Base-by-base conservation (phyloP, 2,329 filamentous ascomycete genomes). In the Neofusicoccum sp. region DNA sequence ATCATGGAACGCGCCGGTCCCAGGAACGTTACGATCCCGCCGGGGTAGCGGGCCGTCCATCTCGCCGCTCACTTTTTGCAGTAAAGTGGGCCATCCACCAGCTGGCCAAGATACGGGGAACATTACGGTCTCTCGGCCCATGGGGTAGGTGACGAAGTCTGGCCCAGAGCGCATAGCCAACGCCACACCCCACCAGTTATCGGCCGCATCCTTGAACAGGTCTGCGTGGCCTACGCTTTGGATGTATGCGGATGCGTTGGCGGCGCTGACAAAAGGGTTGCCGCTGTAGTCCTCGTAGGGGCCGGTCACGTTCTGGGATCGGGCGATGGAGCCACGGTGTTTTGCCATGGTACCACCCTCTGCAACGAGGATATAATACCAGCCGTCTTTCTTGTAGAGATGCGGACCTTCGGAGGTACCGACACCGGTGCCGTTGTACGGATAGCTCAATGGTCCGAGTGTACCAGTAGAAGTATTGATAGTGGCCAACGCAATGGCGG, bases 181-280 rank as follows among this genome's bases (percentile, higher is more conserved):
- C 61, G 74, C 71, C 2, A 75, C 73, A 3, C 73, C 57, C 82
- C 82, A 84, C 83, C 83, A 86, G 33, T 80, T 77, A 0, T 79
- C 81, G 0, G 64, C 31, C 0, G 64, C 63, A 61, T 86, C 83
- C 43, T 82, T 78, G 62, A 86, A 84, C 1, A 85, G 62, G 63
- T 86, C 83, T 0, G 81, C 79, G 57, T 86, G 84, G 0, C 83
- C 84, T 1, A 84, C 79, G 2, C 81, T 82, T 64, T 85, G 82
- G 62, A 66, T 73, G 73, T 72, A 68, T 31, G 65, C 53, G 3
- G 66, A 70, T 24, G 66, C 67, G 16, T 73, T 70, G 2, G 31
- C 49, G 28, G 65, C 66, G 0, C 64, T 67, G 5, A 68, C 51
- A 24, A 71, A 60, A 0, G 68, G 69, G 47, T 71, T 71, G 12